Evolutionary conservation across 129 eudicot genomes (phyloP).

Genomic region (Centella asiatica): DNA sequence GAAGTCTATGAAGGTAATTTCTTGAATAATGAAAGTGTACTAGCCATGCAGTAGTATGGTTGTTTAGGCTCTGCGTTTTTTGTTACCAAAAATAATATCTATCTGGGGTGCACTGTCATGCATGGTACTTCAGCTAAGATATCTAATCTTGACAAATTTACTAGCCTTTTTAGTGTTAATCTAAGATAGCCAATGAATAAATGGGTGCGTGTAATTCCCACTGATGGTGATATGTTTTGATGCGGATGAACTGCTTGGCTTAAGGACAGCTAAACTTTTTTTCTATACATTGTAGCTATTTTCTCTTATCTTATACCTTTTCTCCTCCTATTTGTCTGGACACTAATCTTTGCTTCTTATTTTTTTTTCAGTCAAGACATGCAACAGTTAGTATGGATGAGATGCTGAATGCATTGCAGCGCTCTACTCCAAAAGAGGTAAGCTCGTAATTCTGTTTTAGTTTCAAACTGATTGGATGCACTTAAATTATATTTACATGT

Average conservation of each 20-base stretch:
- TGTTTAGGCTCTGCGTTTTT: neutral
- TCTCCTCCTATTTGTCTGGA: neutral
- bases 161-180: no score
- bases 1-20: slow-evolving; percentile 41
- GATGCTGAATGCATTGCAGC: slow-evolving; percentile 66
- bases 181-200: no score
- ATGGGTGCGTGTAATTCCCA: no score
- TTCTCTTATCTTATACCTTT: neutral
- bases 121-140: no score
- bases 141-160: no score
- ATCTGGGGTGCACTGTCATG: no score
- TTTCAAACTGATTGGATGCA: neutral
- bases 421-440: slow-evolving; percentile 39
- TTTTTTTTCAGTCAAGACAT: slow-evolving; percentile 55
- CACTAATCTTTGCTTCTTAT: slow-evolving; percentile 15
- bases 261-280: neutral
- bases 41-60: neutral
- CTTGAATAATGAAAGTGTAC: neutral
- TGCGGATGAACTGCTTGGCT: no score
- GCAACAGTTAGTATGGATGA: slow-evolving; percentile 65
- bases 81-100: neutral
- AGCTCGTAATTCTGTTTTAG: neutral
- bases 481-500: neutral
- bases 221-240: no score
- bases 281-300: neutral